These are phyloP conservation scores for Nadsonia starkeyi-henricii DNA, from an alignment of 1,139 yeast genomes.

Conservation along the genomic window DNA sequence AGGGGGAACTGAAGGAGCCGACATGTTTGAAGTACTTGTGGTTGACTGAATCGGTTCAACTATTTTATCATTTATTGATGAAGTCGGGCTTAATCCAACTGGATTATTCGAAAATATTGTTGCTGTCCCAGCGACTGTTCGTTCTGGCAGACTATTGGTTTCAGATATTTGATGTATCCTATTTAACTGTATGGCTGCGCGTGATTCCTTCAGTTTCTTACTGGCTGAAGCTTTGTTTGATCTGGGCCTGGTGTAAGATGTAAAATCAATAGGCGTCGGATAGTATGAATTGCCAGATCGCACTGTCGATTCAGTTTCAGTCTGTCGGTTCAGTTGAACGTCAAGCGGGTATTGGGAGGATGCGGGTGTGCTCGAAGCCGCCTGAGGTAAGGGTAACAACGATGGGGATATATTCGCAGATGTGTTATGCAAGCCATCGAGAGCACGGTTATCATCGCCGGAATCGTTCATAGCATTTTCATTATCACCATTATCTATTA, in stretches of 20 bases:
- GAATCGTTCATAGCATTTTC: no score
- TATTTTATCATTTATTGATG: constrained; percentile 4
- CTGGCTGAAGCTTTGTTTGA: neutral
- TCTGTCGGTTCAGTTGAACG: neutral
- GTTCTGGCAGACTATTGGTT: no score
- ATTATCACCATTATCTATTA: no score
- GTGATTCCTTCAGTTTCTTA: no score
- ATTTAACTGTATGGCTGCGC: no score
- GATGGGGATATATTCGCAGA: neutral
- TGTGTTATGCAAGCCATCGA: neutral
- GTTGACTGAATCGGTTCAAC: neutral
- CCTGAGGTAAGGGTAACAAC: neutral
- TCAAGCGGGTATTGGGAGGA: neutral
- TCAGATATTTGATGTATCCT: no score
- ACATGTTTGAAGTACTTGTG: neutral
- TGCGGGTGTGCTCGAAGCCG: neutral
- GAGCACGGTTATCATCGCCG: neutral
- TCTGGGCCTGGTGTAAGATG: neutral
- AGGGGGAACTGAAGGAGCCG: constrained; percentile 3
- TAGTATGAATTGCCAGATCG: neutral
- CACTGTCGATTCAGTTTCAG: neutral
- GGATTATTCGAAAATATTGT: neutral
- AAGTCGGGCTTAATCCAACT: neutral
- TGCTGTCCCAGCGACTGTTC: neutral
- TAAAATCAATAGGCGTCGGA: neutral